Evolutionary conservation across 2,329 filamentous ascomycete genomes (phyloP), one percentile per base, ranked within the genome.

Genomic region (Xylaria sp.): DNA sequence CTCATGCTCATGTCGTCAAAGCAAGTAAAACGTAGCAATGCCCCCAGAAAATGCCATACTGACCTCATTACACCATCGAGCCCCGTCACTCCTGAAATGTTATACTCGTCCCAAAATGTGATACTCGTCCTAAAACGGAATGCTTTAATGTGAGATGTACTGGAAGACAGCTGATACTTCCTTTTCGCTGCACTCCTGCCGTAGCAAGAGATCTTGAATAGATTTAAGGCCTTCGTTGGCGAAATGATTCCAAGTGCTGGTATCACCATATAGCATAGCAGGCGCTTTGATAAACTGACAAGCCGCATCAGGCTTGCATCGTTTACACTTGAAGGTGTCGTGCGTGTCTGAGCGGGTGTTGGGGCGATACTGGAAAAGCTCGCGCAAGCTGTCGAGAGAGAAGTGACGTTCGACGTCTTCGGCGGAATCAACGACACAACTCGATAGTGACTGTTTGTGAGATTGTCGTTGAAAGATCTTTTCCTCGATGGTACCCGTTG

Each of bases 191-290:
- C 87, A 89, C 82, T 99, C 96, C 81, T 98, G 96, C 73, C 95
- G 88, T 58, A 99, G 83, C 77, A 99, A 78, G 78, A 98, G 81
- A 83, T 99, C 96, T 80, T 99, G 95, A 68, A 99, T 99, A 69
- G 88, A 87, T 72, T 89, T 88, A 77, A 99, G 81, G 0, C 89
- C 91, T 3, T 90, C 88, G 76, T 97, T 98, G 52, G 92, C 88
- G 82, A 98, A 97, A 81, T 99, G 96, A 77, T 99, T 99, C 96
- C 96, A 99, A n/a, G 94, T 95, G 81, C 94, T 98, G 25, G 96
- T 98, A 78, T 99, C 96, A 62, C 96, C 96, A 78, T 99, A 99
- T 69, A 99, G 83, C 91, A 98, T 95, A 1, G 96, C 96, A 3
- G 92, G 92, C 1, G 95, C 94, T 80, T 98, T 98, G 77, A 98